Evolutionary conservation across 2,329 filamentous ascomycete genomes (phyloP).

Genomic region (Hypoxylon sp.): DNA sequence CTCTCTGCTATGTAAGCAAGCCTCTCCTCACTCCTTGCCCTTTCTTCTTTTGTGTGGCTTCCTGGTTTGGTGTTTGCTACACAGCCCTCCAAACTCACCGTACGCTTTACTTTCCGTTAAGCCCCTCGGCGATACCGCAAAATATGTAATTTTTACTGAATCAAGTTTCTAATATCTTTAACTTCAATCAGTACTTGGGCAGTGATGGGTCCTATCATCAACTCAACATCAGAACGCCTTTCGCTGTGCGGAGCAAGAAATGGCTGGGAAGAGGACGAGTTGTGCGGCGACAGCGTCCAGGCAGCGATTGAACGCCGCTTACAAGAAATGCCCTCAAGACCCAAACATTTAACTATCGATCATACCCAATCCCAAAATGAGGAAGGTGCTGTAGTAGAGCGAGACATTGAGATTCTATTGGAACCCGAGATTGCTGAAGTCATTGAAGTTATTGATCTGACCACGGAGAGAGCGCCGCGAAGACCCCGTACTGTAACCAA

Average conservation of each 20-base stretch:
- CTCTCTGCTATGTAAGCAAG: not conserved
- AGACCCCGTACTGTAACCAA: not conserved
- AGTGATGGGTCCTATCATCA: constrained; percentile 5
- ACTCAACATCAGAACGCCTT: not conserved
- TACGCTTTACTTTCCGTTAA: not conserved
- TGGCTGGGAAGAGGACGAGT: constrained; percentile 40
- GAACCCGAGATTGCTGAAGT: constrained; percentile 40
- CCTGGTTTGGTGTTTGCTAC: not conserved
- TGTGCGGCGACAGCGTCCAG: constrained; percentile 26
- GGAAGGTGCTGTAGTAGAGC: constrained; percentile 22
- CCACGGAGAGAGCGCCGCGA: constrained; percentile 20
- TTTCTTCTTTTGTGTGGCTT: not conserved
- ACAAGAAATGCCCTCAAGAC: constrained; percentile 25
- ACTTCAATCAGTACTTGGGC: not conserved
- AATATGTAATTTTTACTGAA: not conserved
- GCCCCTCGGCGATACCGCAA: not conserved
- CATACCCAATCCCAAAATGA: constrained; percentile 12
- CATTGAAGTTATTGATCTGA: constrained; percentile 52
- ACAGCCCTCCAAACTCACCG: not conserved
- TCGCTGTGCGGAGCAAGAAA: not conserved
- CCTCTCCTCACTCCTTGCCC: not conserved
- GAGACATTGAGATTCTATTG: constrained; percentile 26
- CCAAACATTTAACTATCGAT: constrained; percentile 11
- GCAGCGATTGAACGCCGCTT: constrained; percentile 42
- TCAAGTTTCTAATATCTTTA: not conserved